A percentile compares a stretch with the other conserved stretches of the same genome.
Evolutionary conservation across 75 land plant species (phyloP).

Genomic region (Selaginella tamariscina): DNA sequence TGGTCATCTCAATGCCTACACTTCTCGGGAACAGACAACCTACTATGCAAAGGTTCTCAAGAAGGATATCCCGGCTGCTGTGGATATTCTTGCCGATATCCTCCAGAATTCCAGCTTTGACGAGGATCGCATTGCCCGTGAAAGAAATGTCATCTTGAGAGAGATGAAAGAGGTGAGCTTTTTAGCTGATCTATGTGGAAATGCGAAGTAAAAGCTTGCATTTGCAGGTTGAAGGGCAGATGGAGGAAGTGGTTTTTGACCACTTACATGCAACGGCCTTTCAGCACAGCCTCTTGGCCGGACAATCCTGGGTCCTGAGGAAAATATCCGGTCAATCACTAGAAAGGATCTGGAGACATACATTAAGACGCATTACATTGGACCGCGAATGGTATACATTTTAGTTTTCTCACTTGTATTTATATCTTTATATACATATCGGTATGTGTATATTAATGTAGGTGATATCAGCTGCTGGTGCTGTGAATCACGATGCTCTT

Average conservation of each 20-base stretch:
- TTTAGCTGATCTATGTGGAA: not conserved
- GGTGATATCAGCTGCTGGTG: conserved; percentile 74
- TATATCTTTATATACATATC: not conserved
- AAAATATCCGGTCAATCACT: conserved; percentile 56
- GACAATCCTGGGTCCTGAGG: conserved; percentile 74
- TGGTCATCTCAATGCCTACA: conserved; percentile 87
- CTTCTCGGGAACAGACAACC: conserved; percentile 89
- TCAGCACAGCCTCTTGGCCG: conserved; percentile 81
- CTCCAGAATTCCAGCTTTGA: conserved; percentile 76
- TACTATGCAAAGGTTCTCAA: conserved; percentile 79
- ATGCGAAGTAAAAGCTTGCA: not conserved
- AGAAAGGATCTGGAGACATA: conserved; percentile 58
- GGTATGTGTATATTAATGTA: no score
- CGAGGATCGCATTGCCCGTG: conserved; percentile 43
- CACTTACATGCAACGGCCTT: conserved; percentile 96
- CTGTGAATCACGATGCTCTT: conserved; percentile 51
- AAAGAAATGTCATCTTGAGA: conserved; percentile 72
- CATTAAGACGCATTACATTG: conserved; percentile 71
- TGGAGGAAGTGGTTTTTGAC: conserved; percentile 88
- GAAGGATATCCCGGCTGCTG: conserved; percentile 50
- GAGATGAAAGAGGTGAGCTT: conserved; percentile 83
- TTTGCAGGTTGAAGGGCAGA: conserved; percentile 64
- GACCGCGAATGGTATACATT: conserved; percentile 62
- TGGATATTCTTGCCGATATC: conserved; percentile 79
- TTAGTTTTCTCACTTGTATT: not conserved